Evolutionary conservation across 192 early-diverging fungal species (phyloP).

Genomic region (Coemansia sp.): DNA sequence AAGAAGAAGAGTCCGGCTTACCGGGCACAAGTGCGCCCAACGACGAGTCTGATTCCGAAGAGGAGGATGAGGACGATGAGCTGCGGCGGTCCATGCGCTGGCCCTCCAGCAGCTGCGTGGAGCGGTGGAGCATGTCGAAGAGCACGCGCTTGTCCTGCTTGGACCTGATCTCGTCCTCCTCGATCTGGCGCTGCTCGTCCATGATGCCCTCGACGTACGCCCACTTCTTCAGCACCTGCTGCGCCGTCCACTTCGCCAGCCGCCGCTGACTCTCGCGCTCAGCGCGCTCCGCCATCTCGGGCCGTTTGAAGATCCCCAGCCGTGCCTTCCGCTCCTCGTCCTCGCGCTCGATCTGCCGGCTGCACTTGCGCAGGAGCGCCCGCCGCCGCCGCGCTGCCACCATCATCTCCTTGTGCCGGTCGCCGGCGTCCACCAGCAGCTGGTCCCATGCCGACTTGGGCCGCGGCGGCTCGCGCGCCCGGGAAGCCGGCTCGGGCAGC

Average conservation of each 20-base stretch:
- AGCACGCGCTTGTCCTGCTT: conserved; percentile 65
- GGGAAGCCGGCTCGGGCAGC: conserved; percentile 15
- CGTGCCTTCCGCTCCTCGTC: conserved; percentile 22
- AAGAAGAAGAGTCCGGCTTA: neutral
- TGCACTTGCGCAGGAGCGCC: conserved; percentile 19
- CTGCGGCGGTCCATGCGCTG: conserved; percentile 34
- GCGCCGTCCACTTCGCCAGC: conserved; percentile 66
- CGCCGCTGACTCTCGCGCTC: conserved; percentile 22
- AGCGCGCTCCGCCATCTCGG: conserved; percentile 24
- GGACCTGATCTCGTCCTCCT: conserved; percentile 61
- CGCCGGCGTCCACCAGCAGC: conserved; percentile 22
- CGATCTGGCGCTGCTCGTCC: conserved; percentile 57
- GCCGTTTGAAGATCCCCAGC: conserved; percentile 22
- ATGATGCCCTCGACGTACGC: conserved; percentile 63
- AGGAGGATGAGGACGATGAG: neutral
- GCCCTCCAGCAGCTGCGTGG: conserved; percentile 65
- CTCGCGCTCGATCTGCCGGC: conserved; percentile 19
- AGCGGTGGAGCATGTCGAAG: conserved; percentile 72
- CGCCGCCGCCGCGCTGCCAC: conserved; percentile 11
- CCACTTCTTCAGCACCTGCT: conserved; percentile 73
- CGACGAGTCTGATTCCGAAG: neutral
- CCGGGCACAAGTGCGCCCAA: neutral
- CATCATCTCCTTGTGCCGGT: conserved; percentile 28
- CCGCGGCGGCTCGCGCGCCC: conserved; percentile 19
- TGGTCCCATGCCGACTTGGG: conserved; percentile 22